These are phyloP conservation scores for Rhizopogon sp. DNA, from an alignment of 768 basidiomycete genomes.

Conservation along the genomic window DNA sequence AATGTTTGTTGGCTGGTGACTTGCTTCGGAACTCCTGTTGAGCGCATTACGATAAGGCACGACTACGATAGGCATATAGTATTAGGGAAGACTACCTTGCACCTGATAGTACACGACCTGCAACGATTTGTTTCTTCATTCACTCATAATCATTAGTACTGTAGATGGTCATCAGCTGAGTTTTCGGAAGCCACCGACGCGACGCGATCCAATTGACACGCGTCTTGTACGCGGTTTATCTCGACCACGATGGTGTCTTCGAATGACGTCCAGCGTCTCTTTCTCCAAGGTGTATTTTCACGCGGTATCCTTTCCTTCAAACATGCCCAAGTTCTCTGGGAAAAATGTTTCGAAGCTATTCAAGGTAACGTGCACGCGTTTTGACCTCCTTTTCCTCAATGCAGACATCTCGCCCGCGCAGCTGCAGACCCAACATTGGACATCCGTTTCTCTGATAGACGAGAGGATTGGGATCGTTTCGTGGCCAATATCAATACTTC, in stretches of 20 bases:
- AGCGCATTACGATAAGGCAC: not conserved
- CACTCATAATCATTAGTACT: too few species aligned
- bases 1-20: conserved; percentile 13
- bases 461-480: conserved; percentile 56
- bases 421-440: conserved; percentile 49
- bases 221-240: conserved; percentile 1
- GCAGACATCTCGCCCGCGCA: conserved; percentile 21
- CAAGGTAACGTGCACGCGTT: conserved; percentile 40
- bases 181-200: conserved; percentile 2
- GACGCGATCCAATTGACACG: conserved; percentile 20
- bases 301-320: conserved; percentile 61
- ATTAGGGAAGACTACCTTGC: not conserved
- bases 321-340: conserved; percentile 63
- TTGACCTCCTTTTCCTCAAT: not conserved
- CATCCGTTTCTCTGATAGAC: conserved; percentile 35
- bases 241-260: conserved; percentile 36
- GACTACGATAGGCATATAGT: not conserved
- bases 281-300: conserved; percentile 74
- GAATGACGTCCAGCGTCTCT: conserved; percentile 70
- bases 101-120: not conserved
- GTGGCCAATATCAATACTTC: conserved; percentile 54
- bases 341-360: conserved; percentile 61
- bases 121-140: not conserved
- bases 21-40: not conserved
- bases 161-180: not conserved